Base-by-base conservation (phyloP, 2,329 filamentous ascomycete genomes). In the Magnaporthales sp. region DNA sequence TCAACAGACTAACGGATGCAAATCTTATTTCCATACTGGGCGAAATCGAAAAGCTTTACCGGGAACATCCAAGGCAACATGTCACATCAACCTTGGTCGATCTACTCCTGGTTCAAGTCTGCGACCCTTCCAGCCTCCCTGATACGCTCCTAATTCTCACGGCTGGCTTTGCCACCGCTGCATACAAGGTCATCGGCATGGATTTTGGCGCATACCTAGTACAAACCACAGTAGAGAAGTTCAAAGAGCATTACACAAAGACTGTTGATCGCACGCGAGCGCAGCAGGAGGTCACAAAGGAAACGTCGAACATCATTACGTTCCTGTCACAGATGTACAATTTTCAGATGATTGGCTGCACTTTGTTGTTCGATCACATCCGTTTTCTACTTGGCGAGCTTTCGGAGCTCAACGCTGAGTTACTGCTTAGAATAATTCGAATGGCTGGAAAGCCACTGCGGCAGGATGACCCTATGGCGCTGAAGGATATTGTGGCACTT, bases 71-170 rank as follows among this genome's bases (percentile, higher is more conserved):
- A 0, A 88, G 95, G n/a, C 92, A 95, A 69, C 88, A 93, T 72
- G 92, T 97, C 62, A 97, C 92, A 0, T 89, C 91, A 0, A 89
- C 88, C 0, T 80, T 98, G 1, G 87, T 93, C 3, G 88, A 93
- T 69, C 81, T 94, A 1, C 80, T 98, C 0, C 82, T 97, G 68
- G 86, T 87, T n/a, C 86, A 95, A 68, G 85, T 97, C 31, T 90
- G 88, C 72, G 92, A 96, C 71, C 86, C 89, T 7, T 91, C 93
- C 27, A 87, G 83, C 60, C 81, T 97, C 2, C 88, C 91, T 5
- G 94, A 97, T 71, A 95, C 93, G 0, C 96, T 97, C 71, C 86
- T 97, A 66, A 92, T 97, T 65, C 85, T 98, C 11, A 90, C 93
- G 67, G 93, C 93, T 51, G 94, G 93, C 4, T 98, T 98, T 74